phyloP scores from a whole-genome alignment of 78 protist species.

The Dictyostelium firmibasis region DNA sequence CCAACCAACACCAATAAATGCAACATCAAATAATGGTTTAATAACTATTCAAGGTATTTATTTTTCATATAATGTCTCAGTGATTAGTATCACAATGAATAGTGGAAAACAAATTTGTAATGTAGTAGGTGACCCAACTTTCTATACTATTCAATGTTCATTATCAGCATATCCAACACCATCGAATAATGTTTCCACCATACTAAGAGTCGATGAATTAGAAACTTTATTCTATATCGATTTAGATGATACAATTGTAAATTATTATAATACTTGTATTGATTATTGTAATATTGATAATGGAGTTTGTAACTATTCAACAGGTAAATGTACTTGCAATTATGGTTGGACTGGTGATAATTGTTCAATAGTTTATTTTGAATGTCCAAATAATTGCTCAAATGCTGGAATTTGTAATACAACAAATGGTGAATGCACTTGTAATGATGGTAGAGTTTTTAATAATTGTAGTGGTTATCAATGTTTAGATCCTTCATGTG shows the following conservation, averaged over 20 bases:
- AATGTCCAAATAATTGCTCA: neutral
- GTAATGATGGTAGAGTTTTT: neutral
- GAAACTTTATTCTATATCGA: neutral
- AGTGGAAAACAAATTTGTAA: neutral
- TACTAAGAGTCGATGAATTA: neutral
- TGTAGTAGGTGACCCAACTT: neutral
- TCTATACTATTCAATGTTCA: neutral
- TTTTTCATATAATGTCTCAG: neutral
- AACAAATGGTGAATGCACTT: neutral
- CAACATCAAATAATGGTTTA: neutral
- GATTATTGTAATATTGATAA: neutral
- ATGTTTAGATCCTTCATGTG: slow-evolving; percentile 5
- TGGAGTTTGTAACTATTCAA: neutral
- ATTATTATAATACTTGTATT: neutral
- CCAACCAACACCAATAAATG: neutral
- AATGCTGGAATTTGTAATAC: neutral
- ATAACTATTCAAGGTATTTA: neutral
- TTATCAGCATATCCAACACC: neutral
- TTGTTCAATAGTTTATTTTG: neutral
- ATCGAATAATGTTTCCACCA: neutral
- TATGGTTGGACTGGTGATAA: neutral
- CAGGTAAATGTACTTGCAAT: neutral
- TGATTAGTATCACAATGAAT: neutral
- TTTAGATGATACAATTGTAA: neutral
- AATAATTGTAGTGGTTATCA: neutral